Evolutionary conservation across 495 filamentous ascomycete species (phyloP).

Genomic region (Aspergillus homomorphus): DNA sequence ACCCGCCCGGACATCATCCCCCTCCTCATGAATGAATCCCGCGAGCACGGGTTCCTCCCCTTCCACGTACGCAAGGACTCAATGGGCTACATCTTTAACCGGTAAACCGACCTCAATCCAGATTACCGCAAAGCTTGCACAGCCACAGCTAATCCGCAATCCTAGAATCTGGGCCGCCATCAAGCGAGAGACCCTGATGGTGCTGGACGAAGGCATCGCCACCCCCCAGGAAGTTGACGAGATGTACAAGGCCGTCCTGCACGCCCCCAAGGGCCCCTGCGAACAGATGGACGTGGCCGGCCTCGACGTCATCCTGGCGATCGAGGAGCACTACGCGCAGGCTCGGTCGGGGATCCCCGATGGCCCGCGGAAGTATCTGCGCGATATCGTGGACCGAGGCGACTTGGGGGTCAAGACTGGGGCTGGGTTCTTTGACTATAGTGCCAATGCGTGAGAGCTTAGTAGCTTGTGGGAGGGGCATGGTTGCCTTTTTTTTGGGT

Average conservation of each 20-base stretch:
- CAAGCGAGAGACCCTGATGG: conserved; percentile 36
- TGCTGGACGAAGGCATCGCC: conserved; percentile 32
- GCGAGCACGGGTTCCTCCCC: conserved; percentile 35
- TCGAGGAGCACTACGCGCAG: conserved; percentile 40
- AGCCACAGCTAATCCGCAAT: not conserved
- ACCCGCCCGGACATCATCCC: conserved; percentile 29
- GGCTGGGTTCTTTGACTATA: conserved; percentile 34
- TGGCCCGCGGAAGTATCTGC: conserved; percentile 23
- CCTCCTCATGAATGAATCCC: conserved; percentile 23
- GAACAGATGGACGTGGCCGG: conserved; percentile 44
- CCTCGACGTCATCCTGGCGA: conserved; percentile 37
- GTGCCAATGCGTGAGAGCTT: not conserved
- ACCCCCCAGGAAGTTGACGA: conserved; percentile 35
- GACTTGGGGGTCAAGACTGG: conserved; percentile 32
- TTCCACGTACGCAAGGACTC: conserved; percentile 36
- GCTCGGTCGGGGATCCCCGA: conserved; percentile 18
- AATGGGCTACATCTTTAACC: conserved; percentile 41
- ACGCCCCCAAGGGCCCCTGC: conserved; percentile 35
- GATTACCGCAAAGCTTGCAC: not conserved
- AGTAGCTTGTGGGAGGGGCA: not conserved
- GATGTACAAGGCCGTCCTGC: conserved; percentile 38
- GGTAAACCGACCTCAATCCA: conserved; percentile 16
- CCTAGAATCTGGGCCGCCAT: conserved; percentile 42
- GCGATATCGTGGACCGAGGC: conserved; percentile 25
- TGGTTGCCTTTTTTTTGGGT: not conserved